Percentiles rank a stretch among this genome's conserved stretches.
These are phyloP conservation scores for Oenanthe javanica DNA, from an alignment of 140 eudicot species.

Conservation along the genomic window DNA sequence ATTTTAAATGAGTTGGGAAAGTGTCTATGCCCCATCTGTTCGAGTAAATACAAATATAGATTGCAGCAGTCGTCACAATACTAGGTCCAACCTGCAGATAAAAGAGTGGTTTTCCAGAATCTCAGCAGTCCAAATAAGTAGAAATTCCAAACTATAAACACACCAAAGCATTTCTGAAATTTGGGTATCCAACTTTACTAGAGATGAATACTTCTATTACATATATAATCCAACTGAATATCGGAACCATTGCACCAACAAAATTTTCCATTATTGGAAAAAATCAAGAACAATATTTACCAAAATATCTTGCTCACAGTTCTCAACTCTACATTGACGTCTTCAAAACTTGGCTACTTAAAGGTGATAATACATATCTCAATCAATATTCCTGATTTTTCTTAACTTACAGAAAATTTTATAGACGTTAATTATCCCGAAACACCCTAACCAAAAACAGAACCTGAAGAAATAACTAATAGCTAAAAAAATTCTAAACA, in stretches of 20 bases:
- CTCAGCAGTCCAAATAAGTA: neutral
- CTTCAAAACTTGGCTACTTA: neutral
- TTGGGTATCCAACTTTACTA: neutral
- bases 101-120: neutral
- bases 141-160: neutral
- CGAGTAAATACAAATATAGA: constrained; percentile 8
- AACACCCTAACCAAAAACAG: neutral
- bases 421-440: neutral
- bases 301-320: neutral
- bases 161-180: neutral
- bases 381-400: neutral
- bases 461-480: neutral
- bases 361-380: neutral
- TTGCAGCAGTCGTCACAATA: constrained; percentile 10
- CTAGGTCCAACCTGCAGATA: constrained; percentile 22
- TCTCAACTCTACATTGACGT: neutral
- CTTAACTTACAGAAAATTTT: neutral
- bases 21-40: constrained; percentile 43
- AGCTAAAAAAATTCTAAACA: neutral
- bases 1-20: constrained; percentile 32
- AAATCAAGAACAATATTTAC: neutral
- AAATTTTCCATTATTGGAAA: neutral
- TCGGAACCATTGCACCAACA: neutral
- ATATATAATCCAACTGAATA: neutral
- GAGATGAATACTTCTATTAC: neutral